A percentile compares a stretch with the other conserved stretches of the same genome.
These are phyloP conservation scores for Prunus dulcis DNA, from an alignment of 306 rosid genomes.

Conservation along the genomic window DNA sequence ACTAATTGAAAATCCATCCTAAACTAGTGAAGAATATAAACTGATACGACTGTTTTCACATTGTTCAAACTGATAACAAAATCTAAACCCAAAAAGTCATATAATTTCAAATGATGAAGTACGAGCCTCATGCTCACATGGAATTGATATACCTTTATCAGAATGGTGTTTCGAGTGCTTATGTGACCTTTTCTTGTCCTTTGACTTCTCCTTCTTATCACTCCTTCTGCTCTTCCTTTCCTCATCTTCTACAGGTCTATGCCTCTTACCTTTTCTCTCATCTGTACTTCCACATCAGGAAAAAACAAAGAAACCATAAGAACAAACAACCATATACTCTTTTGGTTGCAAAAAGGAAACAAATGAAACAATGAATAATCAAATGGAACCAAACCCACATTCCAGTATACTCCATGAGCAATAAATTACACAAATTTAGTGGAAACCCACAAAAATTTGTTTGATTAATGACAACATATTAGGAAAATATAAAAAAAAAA, in stretches of 20 bases:
- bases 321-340: background rate
- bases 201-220: constrained; percentile 60
- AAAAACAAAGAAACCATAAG: background rate
- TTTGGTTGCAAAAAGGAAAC: no score
- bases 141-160: constrained; percentile 24
- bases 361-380: background rate
- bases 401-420: no score
- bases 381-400: background rate
- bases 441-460: background rate
- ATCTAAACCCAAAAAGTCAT: no score
- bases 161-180: constrained; percentile 56
- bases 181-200: constrained; percentile 53
- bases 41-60: no score
- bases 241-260: constrained; percentile 50
- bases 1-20: background rate
- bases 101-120: background rate
- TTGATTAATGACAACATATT: background rate
- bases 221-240: constrained; percentile 54
- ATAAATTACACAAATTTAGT: background rate
- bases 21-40: background rate
- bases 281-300: constrained; percentile 38
- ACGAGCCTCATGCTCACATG: no score
- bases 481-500: background rate
- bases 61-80: no score
- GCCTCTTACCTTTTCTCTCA: constrained; percentile 67